Evolutionary conservation across 208 protist species (phyloP).

Genomic region (Trypanosomatidae sp.): DNA sequence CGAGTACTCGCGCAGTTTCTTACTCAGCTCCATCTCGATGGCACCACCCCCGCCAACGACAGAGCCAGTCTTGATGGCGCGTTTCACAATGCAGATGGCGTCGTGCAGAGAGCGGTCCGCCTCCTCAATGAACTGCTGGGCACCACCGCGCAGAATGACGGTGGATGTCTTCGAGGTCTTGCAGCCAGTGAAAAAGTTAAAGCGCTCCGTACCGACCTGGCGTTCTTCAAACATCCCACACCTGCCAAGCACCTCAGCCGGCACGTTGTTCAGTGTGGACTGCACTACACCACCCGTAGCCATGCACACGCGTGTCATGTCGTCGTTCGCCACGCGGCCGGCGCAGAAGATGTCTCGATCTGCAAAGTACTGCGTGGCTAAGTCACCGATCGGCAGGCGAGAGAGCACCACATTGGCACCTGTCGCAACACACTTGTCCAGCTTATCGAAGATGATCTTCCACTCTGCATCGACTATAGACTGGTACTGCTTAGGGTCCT

Average conservation of each 20-base stretch:
- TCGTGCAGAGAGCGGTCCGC: slow-evolving; percentile 99
- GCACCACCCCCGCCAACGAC: slow-evolving; percentile 99
- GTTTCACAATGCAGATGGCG: slow-evolving; percentile 99
- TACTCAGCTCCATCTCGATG: slow-evolving; percentile 99
- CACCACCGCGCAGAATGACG: slow-evolving; percentile 97
- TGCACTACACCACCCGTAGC: slow-evolving; percentile 98
- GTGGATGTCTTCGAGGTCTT: slow-evolving; percentile 88
- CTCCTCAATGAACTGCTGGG: slow-evolving; percentile 99
- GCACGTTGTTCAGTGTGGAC: slow-evolving; percentile 97
- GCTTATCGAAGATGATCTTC: slow-evolving; percentile 99
- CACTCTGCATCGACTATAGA: slow-evolving; percentile 99
- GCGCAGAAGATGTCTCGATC: slow-evolving; percentile 99
- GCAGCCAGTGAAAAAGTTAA: slow-evolving; percentile 99
- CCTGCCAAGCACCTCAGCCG: slow-evolving; percentile 91
- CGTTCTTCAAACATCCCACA: slow-evolving; percentile 99
- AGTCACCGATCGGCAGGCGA: slow-evolving; percentile 99
- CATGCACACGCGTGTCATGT: slow-evolving; percentile 94
- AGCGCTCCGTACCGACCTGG: slow-evolving; percentile 98
- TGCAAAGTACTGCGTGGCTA: slow-evolving; percentile 99
- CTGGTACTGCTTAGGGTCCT: slow-evolving; percentile 99
- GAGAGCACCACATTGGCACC: slow-evolving; percentile 99
- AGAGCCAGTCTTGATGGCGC: slow-evolving; percentile 95
- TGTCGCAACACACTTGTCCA: slow-evolving; percentile 97
- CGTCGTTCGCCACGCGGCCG: slow-evolving; percentile 98
- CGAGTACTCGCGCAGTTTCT: slow-evolving; percentile 96